These are phyloP conservation scores for Hygrophoropsis aurantiaca DNA, from an alignment of 768 basidiomycete genomes.

Conservation along the genomic window DNA sequence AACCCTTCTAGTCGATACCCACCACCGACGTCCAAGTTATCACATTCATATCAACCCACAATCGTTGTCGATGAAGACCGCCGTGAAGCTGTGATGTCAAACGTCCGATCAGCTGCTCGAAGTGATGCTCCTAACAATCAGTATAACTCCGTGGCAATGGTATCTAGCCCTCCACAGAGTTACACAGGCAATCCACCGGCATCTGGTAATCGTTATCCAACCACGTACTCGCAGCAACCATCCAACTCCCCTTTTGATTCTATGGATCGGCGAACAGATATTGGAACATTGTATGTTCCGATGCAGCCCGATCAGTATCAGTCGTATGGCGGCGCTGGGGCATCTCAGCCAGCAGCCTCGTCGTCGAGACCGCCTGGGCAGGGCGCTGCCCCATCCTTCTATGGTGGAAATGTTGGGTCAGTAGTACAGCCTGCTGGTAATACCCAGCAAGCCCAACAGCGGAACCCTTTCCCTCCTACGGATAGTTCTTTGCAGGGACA, in stretches of 20 bases:
- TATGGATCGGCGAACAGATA: constrained; percentile 62
- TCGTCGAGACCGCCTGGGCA: constrained; percentile 47
- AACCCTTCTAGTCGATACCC: constrained; percentile 46
- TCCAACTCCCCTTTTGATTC: constrained; percentile 52
- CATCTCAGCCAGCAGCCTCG: constrained; percentile 23
- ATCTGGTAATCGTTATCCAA: constrained; percentile 59
- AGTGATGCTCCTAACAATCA: constrained; percentile 40
- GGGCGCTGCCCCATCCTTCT: constrained; percentile 57
- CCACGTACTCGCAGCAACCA: constrained; percentile 48
- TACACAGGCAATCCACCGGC: constrained; percentile 56
- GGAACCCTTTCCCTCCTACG: constrained; percentile 43
- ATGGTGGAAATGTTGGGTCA: constrained; percentile 59
- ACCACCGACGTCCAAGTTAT: constrained; percentile 62
- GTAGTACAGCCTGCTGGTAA: constrained; percentile 37
- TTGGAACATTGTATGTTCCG: constrained; percentile 72
- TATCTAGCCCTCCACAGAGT: constrained; percentile 75
- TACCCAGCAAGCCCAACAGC: constrained; percentile 30
- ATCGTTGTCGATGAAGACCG: constrained; percentile 69
- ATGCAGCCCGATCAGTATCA: constrained; percentile 83
- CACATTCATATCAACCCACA: constrained; percentile 67
- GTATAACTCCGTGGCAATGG: constrained; percentile 50
- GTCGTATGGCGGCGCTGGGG: constrained; percentile 44
- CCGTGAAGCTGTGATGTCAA: constrained; percentile 80
- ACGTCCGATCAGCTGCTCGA: constrained; percentile 64
- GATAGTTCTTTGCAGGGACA: constrained; percentile 41